Conservation (phyloP, 2,329 filamentous ascomycete species). For the Colletotrichum costaricense region DNA sequence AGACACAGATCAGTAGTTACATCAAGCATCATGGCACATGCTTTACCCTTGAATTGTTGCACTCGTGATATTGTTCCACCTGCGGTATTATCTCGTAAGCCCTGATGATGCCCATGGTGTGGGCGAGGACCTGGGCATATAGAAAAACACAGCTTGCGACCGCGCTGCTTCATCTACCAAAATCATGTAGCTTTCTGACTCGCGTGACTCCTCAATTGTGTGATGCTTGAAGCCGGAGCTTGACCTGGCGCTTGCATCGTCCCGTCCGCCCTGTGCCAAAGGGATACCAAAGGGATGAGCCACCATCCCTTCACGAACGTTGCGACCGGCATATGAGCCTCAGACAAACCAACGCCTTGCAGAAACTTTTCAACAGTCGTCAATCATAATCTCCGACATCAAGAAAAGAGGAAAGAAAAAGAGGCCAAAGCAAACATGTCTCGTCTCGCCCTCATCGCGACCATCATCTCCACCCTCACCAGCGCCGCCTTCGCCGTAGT, state of each 20-base stretch:
- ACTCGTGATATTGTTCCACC: too few relatives aligned
- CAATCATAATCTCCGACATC: background rate
- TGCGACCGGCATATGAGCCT: background rate
- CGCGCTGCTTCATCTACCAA: too few relatives aligned
- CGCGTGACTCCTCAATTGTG: background rate
- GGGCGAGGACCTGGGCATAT: background rate
- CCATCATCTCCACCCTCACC: background rate
- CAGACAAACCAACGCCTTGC: background rate
- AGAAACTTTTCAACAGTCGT: background rate
- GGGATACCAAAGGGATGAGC: conserved; percentile 8
- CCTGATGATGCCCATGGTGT: too few relatives aligned
- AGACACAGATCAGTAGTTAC: background rate
- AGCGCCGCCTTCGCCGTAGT: background rate
- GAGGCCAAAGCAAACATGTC: background rate
- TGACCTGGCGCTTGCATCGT: background rate
- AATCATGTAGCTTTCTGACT: background rate
- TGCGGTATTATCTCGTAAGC: too few relatives aligned
- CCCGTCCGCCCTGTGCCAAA: background rate
- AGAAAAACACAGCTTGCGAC: background rate
- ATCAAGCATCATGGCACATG: background rate
- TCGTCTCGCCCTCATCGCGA: background rate
- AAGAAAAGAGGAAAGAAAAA: background rate
- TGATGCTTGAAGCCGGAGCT: background rate
- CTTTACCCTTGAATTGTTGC: background rate
- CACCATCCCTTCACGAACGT: background rate